These are phyloP conservation scores for Ceratorhiza oryzae-sativae DNA, from an alignment of 1,284 basidiomycete genomes.

Conservation along the genomic window DNA sequence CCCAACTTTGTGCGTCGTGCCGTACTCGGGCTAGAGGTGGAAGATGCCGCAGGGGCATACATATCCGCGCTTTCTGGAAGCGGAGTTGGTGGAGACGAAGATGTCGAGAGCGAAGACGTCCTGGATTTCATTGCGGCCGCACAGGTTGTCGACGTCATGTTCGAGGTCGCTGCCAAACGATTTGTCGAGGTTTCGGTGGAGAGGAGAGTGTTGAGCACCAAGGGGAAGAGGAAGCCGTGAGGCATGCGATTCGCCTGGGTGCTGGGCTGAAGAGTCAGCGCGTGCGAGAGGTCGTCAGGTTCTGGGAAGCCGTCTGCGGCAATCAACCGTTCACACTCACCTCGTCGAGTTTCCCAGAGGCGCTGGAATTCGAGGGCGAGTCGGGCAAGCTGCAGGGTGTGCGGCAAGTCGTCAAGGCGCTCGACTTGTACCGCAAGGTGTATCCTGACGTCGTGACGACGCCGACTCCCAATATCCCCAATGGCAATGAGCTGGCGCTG, in stretches of 20 bases:
- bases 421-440: conserved; percentile 34
- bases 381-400: conserved; percentile 34
- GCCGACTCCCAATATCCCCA: conserved; percentile 5
- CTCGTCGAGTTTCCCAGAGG: background rate
- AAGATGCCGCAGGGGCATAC: conserved; percentile 29
- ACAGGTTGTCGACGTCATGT: conserved; percentile 36
- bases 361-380: conserved; percentile 1
- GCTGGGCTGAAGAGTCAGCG: conserved; percentile 1
- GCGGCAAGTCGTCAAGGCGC: conserved; percentile 21
- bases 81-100: conserved; percentile 15
- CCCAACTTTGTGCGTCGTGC: conserved; percentile 15
- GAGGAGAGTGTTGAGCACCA: background rate
- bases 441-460: conserved; percentile 28
- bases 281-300: conserved; percentile 5
- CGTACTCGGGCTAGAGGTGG: conserved; percentile 12
- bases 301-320: conserved; percentile 16
- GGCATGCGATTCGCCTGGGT: conserved; percentile 14
- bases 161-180: conserved; percentile 17
- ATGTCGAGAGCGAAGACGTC: background rate
- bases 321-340: background rate
- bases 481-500: conserved; percentile 13
- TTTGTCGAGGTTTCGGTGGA: conserved; percentile 25
- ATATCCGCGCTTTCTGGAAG: conserved; percentile 29
- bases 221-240: conserved; percentile 13
- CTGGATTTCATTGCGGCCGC: conserved; percentile 33